phyloP scores from a whole-genome alignment of 805 yeast species.

The Hanseniaspora lachancei region DNA sequence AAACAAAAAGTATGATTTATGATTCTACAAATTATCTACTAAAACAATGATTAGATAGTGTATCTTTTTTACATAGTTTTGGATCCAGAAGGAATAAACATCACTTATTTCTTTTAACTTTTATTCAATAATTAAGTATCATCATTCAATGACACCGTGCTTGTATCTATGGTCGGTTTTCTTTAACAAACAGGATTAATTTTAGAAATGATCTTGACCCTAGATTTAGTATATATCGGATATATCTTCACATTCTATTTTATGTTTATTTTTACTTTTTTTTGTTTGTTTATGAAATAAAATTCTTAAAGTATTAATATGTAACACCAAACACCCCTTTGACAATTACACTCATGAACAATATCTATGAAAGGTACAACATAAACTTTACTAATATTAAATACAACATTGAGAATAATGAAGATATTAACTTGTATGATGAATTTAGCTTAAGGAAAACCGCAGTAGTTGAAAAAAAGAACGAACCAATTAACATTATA shows the following conservation, averaged over 20 bases:
- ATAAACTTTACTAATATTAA: not conserved
- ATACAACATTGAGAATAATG: not conserved
- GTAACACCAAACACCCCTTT: not conserved
- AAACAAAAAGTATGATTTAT: not conserved
- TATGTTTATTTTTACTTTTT: not conserved
- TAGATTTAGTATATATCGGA: not conserved
- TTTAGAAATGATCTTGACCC: no score
- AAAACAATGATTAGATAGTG: no score
- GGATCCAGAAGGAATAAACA: no score
- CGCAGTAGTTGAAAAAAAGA: not conserved
- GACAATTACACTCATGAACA: not conserved
- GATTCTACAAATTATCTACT: not conserved
- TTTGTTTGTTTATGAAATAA: no score
- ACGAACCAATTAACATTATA: not conserved
- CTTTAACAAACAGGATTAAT: not conserved
- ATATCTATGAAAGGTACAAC: not conserved
- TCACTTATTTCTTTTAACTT: no score
- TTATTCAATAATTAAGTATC: no score
- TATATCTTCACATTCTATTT: not conserved
- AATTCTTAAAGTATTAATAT: no score
- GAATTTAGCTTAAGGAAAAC: not conserved
- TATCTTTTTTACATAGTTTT: no score
- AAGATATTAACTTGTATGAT: not conserved
- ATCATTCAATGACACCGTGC: no score
- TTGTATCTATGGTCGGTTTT: no score